Evolutionary conservation across 495 filamentous ascomycete genomes (phyloP).

Genomic region (Neurospora sp.): DNA sequence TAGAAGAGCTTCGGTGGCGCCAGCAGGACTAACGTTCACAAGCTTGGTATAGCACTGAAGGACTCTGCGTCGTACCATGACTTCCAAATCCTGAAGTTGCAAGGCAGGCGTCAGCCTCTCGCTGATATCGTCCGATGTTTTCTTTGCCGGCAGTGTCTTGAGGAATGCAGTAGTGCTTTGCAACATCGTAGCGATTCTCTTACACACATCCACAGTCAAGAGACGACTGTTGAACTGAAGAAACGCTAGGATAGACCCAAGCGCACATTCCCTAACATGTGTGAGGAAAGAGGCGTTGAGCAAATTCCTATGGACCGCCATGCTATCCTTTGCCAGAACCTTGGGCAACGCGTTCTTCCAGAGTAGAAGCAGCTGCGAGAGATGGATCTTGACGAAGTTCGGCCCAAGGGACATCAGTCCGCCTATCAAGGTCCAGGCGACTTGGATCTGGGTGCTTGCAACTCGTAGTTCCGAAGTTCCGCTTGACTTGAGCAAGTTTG

Average conservation of each 20-base stretch:
- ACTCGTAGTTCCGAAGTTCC: constrained; percentile 83
- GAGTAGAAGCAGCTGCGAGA: constrained; percentile 87
- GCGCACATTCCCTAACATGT: constrained; percentile 89
- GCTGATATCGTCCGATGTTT: constrained; percentile 77
- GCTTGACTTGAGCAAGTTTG: constrained; percentile 84
- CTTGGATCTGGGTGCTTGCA: constrained; percentile 90
- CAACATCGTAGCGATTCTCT: constrained; percentile 84
- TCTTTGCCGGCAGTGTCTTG: constrained; percentile 69
- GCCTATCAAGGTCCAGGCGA: constrained; percentile 95
- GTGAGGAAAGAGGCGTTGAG: constrained; percentile 87
- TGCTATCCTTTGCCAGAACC: constrained; percentile 80
- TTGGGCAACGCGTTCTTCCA: constrained; percentile 98
- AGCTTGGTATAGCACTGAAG: constrained; percentile 91
- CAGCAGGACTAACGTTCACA: constrained; percentile 71
- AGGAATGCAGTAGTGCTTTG: constrained; percentile 89
- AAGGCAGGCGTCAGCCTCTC: constrained; percentile 78
- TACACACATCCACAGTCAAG: constrained; percentile 89
- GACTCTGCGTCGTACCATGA: constrained; percentile 88
- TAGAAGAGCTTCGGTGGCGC: constrained; percentile 70
- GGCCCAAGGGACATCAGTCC: constrained; percentile 93
- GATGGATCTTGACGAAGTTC: constrained; percentile 97
- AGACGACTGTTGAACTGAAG: constrained; percentile 89
- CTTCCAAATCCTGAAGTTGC: constrained; percentile 81
- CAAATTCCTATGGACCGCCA: constrained; percentile 60
- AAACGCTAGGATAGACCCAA: constrained; percentile 85